A percentile compares a stretch with the other conserved stretches of the same genome.
phyloP scores from a whole-genome alignment of 2,329 filamentous ascomycete species.

The Botryotinia globosa region DNA sequence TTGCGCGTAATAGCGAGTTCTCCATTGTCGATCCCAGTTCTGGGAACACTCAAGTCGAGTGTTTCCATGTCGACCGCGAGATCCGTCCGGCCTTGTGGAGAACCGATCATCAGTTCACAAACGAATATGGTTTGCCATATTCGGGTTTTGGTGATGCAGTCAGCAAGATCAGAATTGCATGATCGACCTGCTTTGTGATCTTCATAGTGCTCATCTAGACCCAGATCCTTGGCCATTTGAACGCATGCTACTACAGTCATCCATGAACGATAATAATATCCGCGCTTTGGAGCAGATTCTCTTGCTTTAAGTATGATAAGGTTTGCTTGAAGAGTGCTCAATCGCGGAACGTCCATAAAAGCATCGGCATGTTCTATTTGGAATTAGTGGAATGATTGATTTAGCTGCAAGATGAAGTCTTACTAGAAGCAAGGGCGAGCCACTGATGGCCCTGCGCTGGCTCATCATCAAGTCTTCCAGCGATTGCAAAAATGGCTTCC shows the following conservation, averaged over 20 bases:
- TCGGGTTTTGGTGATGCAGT: slow-evolving; percentile 80
- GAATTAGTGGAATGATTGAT: slow-evolving; percentile 32
- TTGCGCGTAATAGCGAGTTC: slow-evolving; percentile 80
- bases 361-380: slow-evolving; percentile 77
- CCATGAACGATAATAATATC: slow-evolving; percentile 97
- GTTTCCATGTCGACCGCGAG: slow-evolving; percentile 71
- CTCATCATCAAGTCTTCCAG: slow-evolving; percentile 78
- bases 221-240: slow-evolving; percentile 88
- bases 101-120: slow-evolving; percentile 89
- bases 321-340: slow-evolving; percentile 89
- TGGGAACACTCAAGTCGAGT: slow-evolving; percentile 69
- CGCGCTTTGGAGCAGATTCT: slow-evolving; percentile 86
- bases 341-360: slow-evolving; percentile 85
- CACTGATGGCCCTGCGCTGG: slow-evolving; percentile 84
- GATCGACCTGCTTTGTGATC: slow-evolving; percentile 69
- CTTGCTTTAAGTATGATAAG: slow-evolving; percentile 85
- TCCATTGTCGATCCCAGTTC: slow-evolving; percentile 66
- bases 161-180: slow-evolving; percentile 66
- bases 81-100: slow-evolving; percentile 83
- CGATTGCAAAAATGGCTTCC: slow-evolving; percentile 88
- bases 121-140: slow-evolving; percentile 88
- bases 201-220: slow-evolving; percentile 81
- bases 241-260: slow-evolving; percentile 91
- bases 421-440: slow-evolving; percentile 85
- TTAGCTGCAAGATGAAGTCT: not conserved